Evolutionary conservation across 2,329 filamentous ascomycete genomes (phyloP), one percentile per base, ranked within the genome.

Genomic region (Aureobasidium sp.): DNA sequence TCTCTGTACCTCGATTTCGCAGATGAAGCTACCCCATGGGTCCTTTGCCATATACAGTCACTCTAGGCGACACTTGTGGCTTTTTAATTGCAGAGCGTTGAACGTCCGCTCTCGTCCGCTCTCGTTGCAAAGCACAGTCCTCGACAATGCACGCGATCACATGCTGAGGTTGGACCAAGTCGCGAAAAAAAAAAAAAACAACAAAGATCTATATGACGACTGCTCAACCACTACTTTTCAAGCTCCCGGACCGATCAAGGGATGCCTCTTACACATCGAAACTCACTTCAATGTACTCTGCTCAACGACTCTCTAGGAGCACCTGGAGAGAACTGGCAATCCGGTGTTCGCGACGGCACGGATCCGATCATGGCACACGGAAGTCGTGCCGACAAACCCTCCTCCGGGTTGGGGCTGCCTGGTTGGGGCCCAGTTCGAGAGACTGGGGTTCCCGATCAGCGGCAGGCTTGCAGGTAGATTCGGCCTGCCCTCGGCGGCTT

Each of bases 401-500:
- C 13, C 42, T 48, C 55, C 57, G 57, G 34, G 57, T 60, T 60
- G 57, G 57, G 57, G 57, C 23, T 60, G 34, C 57, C 36, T 51
- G 44, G 44, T 51, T 50, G 57, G 50, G 50, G 50, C 20, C 34
- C 10, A 5, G 13, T 26, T 39, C 37, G 20, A 32, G 50, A 39
- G 50, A 29, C 41, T 44, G 55, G 55, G 55, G 42, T 26, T 59
- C 20, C 55, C 55, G 55, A 59, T 48, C 32, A n/a, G 55, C 55
- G 42, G 55, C 44, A 39, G 17, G 41, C 27, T 17, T 42, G 41
- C 41, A 44, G 27, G 41, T 44, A 46, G 57, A 41, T 50, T 60
- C 57, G 57, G 57, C 26, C 46, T 51, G 57, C 48, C 46, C 57
- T 60, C 57, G 57, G 57, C 57, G 57, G 36, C 57, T 60, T 60